These are phyloP conservation scores for Manihot esculenta DNA, from an alignment of 441 rosid genomes.

Conservation along the genomic window DNA sequence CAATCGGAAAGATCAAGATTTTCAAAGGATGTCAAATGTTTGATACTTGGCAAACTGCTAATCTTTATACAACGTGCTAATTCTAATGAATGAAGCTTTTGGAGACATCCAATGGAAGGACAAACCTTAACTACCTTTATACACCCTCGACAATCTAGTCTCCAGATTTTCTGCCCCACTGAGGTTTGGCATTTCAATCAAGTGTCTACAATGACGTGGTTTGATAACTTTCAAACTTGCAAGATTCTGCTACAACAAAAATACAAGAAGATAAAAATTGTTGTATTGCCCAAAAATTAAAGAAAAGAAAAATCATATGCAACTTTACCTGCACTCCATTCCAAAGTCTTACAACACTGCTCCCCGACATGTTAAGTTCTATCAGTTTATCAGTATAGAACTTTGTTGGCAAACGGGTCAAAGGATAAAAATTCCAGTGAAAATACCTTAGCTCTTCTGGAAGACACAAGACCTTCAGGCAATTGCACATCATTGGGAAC, in stretches of 20 bases:
- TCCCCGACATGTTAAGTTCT: background rate
- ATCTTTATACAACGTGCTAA: background rate
- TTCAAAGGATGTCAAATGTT: too few species aligned
- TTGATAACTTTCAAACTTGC: background rate
- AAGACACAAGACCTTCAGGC: background rate
- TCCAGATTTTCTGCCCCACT: background rate
- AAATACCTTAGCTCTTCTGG: background rate
- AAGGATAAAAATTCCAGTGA: background rate
- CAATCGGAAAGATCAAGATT: background rate
- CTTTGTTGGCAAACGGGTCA: background rate
- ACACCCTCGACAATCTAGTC: background rate
- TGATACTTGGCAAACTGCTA: background rate
- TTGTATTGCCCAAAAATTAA: background rate
- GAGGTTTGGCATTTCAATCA: background rate
- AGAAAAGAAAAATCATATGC: too few species aligned
- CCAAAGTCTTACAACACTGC: constrained; percentile 6
- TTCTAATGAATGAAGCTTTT: background rate
- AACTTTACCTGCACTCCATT: background rate
- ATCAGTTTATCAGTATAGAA: background rate
- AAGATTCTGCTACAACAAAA: background rate
- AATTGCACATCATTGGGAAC: background rate
- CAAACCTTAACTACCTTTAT: background rate
- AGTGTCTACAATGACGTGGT: background rate
- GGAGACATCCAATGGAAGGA: background rate
- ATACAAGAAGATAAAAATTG: too few species aligned